Percentiles rank a stretch among this genome's conserved stretches.
Conservation (phyloP, 495 filamentous ascomycete genomes). For the Lindgomyces ingoldianus region DNA sequence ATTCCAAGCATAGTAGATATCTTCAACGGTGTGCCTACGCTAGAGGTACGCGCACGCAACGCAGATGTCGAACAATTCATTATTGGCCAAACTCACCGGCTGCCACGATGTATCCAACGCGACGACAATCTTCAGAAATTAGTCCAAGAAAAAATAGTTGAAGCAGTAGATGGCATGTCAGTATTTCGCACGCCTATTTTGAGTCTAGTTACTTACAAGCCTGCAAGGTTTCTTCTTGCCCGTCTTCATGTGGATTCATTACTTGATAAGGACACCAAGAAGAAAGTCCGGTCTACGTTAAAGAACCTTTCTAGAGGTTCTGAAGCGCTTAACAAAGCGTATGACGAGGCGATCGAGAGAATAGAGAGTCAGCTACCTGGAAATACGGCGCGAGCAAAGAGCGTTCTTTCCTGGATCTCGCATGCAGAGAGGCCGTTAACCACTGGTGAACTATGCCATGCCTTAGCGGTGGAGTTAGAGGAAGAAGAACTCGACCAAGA, state of each 20-base stretch:
- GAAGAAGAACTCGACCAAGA: conserved; percentile 45
- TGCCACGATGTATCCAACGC: conserved; percentile 19
- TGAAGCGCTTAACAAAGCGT: conserved; percentile 43
- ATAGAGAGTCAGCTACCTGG: conserved; percentile 46
- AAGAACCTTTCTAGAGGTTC: conserved; percentile 39
- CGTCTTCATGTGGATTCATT: conserved; percentile 53
- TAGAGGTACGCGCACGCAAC: conserved; percentile 34
- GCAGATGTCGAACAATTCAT: conserved; percentile 33
- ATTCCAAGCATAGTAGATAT: conserved; percentile 25
- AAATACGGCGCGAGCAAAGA: conserved; percentile 2
- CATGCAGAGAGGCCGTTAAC: conserved; percentile 12
- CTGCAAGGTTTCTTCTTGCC: conserved; percentile 57
- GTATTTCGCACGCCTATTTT: background rate
- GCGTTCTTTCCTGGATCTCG: conserved; percentile 7
- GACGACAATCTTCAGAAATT: conserved; percentile 5
- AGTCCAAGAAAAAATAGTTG: conserved; percentile 19
- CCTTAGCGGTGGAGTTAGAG: conserved; percentile 47
- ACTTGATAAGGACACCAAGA: conserved; percentile 39
- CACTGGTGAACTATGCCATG: conserved; percentile 39
- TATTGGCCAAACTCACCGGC: conserved; percentile 10
- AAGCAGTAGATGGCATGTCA: conserved; percentile 36
- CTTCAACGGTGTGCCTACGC: conserved; percentile 6
- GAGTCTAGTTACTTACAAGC: background rate
- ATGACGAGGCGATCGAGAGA: conserved; percentile 49
- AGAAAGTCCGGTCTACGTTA: conserved; percentile 45